These are phyloP conservation scores for Neophaeococcomyces aloes DNA, from an alignment of 2,329 filamentous ascomycete genomes.

Conservation along the genomic window DNA sequence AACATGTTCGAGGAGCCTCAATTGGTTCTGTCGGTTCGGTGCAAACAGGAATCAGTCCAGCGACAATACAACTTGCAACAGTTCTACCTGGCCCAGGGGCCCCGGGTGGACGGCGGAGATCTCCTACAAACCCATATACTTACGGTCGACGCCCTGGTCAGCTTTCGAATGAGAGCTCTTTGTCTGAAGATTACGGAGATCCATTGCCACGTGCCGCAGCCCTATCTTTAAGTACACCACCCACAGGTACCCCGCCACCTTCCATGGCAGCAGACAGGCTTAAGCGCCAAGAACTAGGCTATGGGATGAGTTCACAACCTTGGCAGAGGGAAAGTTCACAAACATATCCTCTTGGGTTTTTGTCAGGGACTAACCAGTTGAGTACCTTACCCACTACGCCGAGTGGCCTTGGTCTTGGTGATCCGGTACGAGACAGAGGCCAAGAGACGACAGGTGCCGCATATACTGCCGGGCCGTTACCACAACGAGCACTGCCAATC, in stretches of 20 bases:
- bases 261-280: background rate
- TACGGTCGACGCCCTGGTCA: constrained; percentile 1
- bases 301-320: too few relatives aligned
- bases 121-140: background rate
- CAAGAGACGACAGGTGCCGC: too few relatives aligned
- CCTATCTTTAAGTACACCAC: constrained; percentile 11
- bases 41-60: background rate
- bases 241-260: constrained; percentile 14
- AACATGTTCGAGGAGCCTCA: constrained; percentile 17
- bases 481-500: too few relatives aligned
- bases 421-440: too few relatives aligned
- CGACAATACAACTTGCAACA: background rate
- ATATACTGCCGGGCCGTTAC: too few relatives aligned
- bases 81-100: background rate
- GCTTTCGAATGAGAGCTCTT: constrained; percentile 17
- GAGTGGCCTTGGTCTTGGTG: too few relatives aligned
- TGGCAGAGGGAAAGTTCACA: too few relatives aligned
- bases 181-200: constrained; percentile 19
- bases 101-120: background rate
- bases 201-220: constrained; percentile 14
- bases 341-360: too few relatives aligned
- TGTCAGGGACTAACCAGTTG: too few relatives aligned
- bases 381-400: too few relatives aligned
- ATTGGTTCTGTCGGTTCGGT: constrained; percentile 17
- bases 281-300: constrained; percentile 1